Percentiles rank a stretch among this genome's conserved stretches.
phyloP scores from a whole-genome alignment of 2,329 filamentous ascomycete genomes.

The Neonectria ditissima region DNA sequence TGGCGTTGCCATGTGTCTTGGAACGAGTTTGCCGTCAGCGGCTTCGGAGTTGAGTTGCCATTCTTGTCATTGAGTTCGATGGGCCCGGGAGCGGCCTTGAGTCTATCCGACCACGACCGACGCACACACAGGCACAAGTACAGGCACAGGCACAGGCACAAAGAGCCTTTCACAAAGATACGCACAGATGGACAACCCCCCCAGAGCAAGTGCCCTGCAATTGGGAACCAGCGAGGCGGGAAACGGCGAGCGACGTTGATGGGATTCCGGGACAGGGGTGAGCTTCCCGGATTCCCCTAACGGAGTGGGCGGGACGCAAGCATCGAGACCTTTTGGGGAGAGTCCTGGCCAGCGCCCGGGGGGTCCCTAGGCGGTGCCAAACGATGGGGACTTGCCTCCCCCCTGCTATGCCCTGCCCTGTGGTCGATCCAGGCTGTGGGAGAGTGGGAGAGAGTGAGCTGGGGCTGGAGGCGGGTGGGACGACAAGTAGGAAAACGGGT shows the following conservation, averaged over 20 bases:
- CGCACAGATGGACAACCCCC: not conserved
- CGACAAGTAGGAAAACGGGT: conserved; percentile 19
- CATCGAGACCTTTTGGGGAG: conserved; percentile 29
- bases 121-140: too few relatives aligned
- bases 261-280: conserved; percentile 20
- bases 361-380: conserved; percentile 37
- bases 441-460: not conserved
- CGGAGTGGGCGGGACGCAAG: conserved; percentile 21
- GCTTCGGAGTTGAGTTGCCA: conserved; percentile 31
- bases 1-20: conserved; percentile 27
- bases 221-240: conserved; percentile 20
- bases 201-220: not conserved
- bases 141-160: not conserved
- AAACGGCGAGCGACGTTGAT: conserved; percentile 25
- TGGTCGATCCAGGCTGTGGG: conserved; percentile 19
- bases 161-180: not conserved
- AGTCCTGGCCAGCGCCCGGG: conserved; percentile 29
- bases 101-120: conserved; percentile 16
- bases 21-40: conserved; percentile 33
- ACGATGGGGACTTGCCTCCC: conserved; percentile 33
- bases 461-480: conserved; percentile 16
- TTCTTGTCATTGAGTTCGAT: conserved; percentile 31
- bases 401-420: conserved; percentile 36
- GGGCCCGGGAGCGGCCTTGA: conserved; percentile 19
- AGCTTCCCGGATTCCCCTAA: conserved; percentile 19